phyloP scores from a whole-genome alignment of 2,329 filamentous ascomycete genomes.

The Neopestalotiopsis rosae region DNA sequence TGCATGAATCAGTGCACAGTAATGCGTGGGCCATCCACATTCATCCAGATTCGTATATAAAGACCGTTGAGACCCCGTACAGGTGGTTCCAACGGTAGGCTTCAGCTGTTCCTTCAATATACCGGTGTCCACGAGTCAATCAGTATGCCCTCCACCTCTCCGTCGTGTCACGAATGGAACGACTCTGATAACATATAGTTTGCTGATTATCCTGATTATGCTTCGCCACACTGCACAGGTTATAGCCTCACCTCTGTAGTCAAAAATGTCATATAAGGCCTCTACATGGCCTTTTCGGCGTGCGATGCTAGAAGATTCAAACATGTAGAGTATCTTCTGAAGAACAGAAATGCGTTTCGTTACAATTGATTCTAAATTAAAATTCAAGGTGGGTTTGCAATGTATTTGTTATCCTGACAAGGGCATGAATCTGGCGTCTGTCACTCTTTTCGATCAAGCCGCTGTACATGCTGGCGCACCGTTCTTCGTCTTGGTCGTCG shows the following conservation, averaged over 20 bases:
- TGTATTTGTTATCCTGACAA: background rate
- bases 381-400: background rate
- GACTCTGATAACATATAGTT: too few relatives aligned
- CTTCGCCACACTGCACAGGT: background rate
- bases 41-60: too few relatives aligned
- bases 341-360: background rate
- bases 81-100: too few relatives aligned
- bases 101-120: too few relatives aligned
- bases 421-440: background rate
- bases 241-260: background rate
- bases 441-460: background rate
- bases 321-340: background rate
- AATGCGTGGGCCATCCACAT: too few relatives aligned
- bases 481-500: slow-evolving; percentile 17
- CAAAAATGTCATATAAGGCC: background rate
- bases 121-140: too few relatives aligned
- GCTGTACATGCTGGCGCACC: slow-evolving; percentile 12
- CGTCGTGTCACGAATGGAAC: too few relatives aligned
- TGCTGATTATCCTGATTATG: too few relatives aligned
- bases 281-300: background rate
- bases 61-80: too few relatives aligned
- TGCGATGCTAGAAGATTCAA: background rate
- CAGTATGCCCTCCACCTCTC: too few relatives aligned
- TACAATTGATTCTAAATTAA: background rate
- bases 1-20: too few relatives aligned